Evolutionary conservation across 306 rosid species (phyloP).

Genomic region (Begonia masoniana): DNA sequence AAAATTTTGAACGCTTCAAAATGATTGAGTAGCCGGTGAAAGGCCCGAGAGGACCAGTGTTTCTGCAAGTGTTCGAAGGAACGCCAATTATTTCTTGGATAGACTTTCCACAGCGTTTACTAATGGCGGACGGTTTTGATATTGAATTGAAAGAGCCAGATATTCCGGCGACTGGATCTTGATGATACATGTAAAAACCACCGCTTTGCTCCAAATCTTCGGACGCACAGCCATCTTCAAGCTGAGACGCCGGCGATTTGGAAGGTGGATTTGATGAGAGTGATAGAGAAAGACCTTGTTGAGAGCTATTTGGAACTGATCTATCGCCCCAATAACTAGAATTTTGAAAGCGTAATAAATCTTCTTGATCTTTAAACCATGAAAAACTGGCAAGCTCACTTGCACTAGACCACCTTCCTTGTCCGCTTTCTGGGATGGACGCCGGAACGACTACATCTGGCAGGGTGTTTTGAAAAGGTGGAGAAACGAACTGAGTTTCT

Average conservation of each 20-base stretch:
- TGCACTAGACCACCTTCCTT: no score
- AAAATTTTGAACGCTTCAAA: constrained; percentile 64
- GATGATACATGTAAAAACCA: no score
- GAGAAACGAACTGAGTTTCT: constrained; percentile 17
- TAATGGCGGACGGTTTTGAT: constrained; percentile 27
- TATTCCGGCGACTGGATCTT: no score
- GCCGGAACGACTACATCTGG: constrained; percentile 29
- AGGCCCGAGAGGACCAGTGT: constrained; percentile 91
- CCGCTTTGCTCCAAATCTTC: constrained; percentile 9
- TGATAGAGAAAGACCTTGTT: constrained; percentile 63
- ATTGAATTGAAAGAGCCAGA: constrained; percentile 12
- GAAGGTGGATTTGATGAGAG: constrained; percentile 59
- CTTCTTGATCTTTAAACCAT: no score
- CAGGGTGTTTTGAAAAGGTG: constrained; percentile 32
- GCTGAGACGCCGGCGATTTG: constrained; percentile 24
- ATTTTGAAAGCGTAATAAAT: no score
- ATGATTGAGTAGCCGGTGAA: constrained; percentile 90
- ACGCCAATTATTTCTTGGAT: constrained; percentile 38
- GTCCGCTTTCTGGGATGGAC: no score
- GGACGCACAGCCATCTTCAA: constrained; percentile 15
- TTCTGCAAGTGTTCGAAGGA: constrained; percentile 25
- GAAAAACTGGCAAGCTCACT: no score
- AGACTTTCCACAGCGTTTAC: constrained; percentile 45
- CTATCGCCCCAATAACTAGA: no score
- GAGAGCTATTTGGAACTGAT: no score